phyloP scores from a whole-genome alignment of 768 basidiomycete genomes.

The Amanita exitialis region DNA sequence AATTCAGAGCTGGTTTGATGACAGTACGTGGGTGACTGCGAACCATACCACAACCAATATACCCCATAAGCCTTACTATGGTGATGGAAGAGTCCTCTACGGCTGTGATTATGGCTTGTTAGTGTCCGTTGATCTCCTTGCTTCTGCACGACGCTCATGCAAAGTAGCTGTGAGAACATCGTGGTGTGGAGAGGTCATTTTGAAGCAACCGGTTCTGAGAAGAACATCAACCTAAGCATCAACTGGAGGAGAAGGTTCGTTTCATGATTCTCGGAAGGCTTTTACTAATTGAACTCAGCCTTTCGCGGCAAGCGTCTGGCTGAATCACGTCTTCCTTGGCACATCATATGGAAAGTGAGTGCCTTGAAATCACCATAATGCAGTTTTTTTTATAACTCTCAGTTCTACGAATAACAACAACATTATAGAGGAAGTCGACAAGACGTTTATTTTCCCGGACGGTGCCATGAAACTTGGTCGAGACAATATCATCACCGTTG shows the following conservation, averaged over 20 bases:
- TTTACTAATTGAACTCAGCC: constrained; percentile 27
- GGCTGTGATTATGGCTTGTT: constrained; percentile 85
- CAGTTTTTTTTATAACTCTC: background rate
- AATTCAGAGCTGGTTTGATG: constrained; percentile 43
- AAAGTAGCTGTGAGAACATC: constrained; percentile 65
- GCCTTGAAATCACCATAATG: background rate
- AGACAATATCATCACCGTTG: constrained; percentile 71
- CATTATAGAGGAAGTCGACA: constrained; percentile 58
- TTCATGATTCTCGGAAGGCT: background rate
- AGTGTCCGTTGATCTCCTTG: constrained; percentile 15
- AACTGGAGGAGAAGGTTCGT: constrained; percentile 69
- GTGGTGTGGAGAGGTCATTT: constrained; percentile 84
- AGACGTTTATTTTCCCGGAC: constrained; percentile 51
- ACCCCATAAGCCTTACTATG: constrained; percentile 57
- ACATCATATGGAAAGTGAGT: constrained; percentile 70
- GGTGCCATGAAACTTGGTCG: constrained; percentile 37
- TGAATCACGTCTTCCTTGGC: constrained; percentile 61
- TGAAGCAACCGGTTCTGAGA: constrained; percentile 45
- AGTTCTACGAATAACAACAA: constrained; percentile 61
- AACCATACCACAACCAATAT: constrained; percentile 69
- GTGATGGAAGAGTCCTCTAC: constrained; percentile 70
- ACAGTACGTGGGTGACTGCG: constrained; percentile 54
- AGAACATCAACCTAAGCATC: constrained; percentile 63
- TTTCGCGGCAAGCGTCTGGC: constrained; percentile 80
- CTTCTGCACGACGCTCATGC: background rate